Evolutionary conservation across 2,329 filamentous ascomycete species (phyloP).

Genomic region (Cercospora janseana): DNA sequence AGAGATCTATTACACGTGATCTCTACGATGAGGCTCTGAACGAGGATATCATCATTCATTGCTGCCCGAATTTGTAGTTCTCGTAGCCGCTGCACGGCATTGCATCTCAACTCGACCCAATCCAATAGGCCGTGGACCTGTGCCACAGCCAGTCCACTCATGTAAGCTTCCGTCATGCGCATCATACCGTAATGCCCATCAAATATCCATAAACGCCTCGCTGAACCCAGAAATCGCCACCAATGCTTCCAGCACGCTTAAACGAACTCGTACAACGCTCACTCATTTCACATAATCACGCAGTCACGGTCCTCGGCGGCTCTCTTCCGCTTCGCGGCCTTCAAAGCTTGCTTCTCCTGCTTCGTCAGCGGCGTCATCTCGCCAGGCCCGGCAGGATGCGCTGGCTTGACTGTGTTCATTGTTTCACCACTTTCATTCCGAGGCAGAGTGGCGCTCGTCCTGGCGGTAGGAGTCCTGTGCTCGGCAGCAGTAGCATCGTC

Average conservation of each 20-base stretch:
- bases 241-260: neutral
- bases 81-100: no score
- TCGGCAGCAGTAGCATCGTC: slow-evolving; percentile 4
- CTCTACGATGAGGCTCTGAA: no score
- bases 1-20: no score
- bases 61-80: no score
- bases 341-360: slow-evolving; percentile 34
- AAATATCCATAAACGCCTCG: neutral
- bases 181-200: neutral
- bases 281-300: slow-evolving; percentile 42
- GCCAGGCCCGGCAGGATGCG: slow-evolving; percentile 9
- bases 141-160: no score
- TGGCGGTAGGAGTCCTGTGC: slow-evolving; percentile 7
- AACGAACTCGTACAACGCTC: neutral
- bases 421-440: slow-evolving; percentile 3
- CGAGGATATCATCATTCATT: no score
- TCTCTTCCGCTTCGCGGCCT: slow-evolving; percentile 29
- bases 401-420: slow-evolving; percentile 9
- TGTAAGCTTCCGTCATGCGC: no score
- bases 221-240: neutral
- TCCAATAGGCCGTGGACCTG: no score
- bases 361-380: slow-evolving; percentile 20
- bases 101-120: no score
- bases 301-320: slow-evolving; percentile 46
- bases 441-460: slow-evolving; percentile 2